Conservation (phyloP, 2,329 filamentous ascomycete genomes). For the Boeremia lycopersici region DNA sequence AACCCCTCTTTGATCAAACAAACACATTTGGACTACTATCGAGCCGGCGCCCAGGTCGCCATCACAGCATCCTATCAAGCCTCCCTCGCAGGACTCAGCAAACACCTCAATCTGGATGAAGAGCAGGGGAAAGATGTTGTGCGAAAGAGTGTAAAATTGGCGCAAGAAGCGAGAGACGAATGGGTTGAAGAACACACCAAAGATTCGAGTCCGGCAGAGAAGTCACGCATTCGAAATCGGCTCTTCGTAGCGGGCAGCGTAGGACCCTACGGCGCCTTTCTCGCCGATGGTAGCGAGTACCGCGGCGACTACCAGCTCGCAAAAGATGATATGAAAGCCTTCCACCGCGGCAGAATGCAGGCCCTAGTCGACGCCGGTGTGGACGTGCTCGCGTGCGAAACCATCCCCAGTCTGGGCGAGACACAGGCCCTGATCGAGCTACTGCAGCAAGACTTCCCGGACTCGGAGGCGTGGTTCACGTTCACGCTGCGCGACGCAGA, state of each 20-base stretch:
- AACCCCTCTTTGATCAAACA: constrained; percentile 50
- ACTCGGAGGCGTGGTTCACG: constrained; percentile 48
- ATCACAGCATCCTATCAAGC: constrained; percentile 58
- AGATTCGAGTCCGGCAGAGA: constrained; percentile 3
- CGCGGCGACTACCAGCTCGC: constrained; percentile 49
- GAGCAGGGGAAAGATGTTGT: constrained; percentile 46
- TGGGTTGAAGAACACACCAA: constrained; percentile 22
- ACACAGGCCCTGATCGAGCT: constrained; percentile 49
- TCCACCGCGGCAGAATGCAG: constrained; percentile 52
- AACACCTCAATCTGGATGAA: constrained; percentile 46
- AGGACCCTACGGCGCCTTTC: constrained; percentile 56
- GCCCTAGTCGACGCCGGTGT: constrained; percentile 50
- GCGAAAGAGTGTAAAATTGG: constrained; percentile 50
- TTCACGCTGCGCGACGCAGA: constrained; percentile 48
- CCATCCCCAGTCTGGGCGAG: constrained; percentile 51
- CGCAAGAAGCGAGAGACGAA: constrained; percentile 46
- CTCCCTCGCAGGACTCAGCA: constrained; percentile 47
- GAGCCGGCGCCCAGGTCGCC: constrained; percentile 53
- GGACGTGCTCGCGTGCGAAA: constrained; percentile 54
- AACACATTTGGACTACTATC: constrained; percentile 54
- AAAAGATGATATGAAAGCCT: constrained; percentile 44
- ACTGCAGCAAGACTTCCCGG: constrained; percentile 46
- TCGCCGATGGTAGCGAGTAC: constrained; percentile 56
- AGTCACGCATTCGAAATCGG: constrained; percentile 2
- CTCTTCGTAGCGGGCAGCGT: constrained; percentile 53